These are phyloP conservation scores for Gypsophila paniculata DNA, from an alignment of 179 eudicot genomes.

Conservation along the genomic window DNA sequence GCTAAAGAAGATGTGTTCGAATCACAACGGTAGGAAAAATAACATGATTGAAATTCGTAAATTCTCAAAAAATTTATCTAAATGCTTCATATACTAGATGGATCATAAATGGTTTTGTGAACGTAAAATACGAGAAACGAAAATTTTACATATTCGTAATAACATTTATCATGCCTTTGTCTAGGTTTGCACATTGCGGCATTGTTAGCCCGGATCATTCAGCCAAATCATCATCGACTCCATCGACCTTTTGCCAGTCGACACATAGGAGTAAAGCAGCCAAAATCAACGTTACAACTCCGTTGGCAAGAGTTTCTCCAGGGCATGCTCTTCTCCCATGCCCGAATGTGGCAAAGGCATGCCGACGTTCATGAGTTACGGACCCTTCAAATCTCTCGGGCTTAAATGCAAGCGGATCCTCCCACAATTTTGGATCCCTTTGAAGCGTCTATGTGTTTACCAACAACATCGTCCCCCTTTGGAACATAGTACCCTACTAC, in stretches of 20 bases:
- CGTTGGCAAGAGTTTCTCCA: conserved; percentile 16
- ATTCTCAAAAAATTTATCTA: too few relatives aligned
- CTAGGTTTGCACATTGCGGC: conserved; percentile 23
- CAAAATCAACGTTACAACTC: conserved; percentile 7
- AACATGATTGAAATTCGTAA: too few relatives aligned
- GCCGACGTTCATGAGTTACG: not conserved
- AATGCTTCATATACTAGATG: too few relatives aligned
- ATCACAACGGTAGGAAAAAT: too few relatives aligned
- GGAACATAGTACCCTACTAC: conserved; percentile 23
- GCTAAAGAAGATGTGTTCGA: too few relatives aligned
- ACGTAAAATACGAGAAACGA: too few relatives aligned
- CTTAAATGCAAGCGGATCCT: conserved; percentile 19
- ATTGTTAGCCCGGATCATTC: conserved; percentile 20
- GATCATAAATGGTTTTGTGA: too few relatives aligned
- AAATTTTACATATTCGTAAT: too few relatives aligned
- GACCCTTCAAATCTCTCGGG: conserved; percentile 27
- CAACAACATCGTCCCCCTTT: conserved; percentile 26
- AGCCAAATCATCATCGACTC: conserved; percentile 19
- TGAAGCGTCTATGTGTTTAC: conserved; percentile 30
- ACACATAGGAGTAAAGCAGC: conserved; percentile 23
- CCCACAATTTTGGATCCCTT: conserved; percentile 28
- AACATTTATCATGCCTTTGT: conserved; percentile 11
- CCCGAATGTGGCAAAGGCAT: conserved; percentile 9
- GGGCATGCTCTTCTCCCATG: conserved; percentile 27
- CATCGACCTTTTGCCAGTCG: conserved; percentile 18